Evolutionary conservation across 1,284 basidiomycete species (phyloP).

Genomic region (Neonothopanus nambi): DNA sequence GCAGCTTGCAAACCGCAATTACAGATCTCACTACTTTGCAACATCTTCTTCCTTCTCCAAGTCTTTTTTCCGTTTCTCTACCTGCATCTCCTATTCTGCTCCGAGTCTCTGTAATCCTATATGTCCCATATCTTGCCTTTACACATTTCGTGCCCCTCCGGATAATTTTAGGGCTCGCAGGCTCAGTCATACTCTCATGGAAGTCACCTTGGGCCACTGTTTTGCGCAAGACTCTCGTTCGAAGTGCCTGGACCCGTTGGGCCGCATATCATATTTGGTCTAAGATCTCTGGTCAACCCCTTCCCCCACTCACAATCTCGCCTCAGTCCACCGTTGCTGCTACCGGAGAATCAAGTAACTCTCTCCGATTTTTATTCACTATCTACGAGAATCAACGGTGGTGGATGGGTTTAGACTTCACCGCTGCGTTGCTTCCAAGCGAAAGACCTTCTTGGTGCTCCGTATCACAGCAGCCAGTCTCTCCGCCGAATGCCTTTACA

Average conservation of each 20-base stretch:
- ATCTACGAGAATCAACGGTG: slow-evolving; percentile 95
- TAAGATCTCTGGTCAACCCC: slow-evolving; percentile 51
- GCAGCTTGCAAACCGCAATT: slow-evolving; percentile 56
- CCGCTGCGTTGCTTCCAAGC: slow-evolving; percentile 85
- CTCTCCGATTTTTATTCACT: slow-evolving; percentile 81
- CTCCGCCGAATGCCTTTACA: slow-evolving; percentile 65
- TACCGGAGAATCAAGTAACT: slow-evolving; percentile 33
- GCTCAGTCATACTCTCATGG: slow-evolving; percentile 60
- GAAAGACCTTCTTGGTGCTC: slow-evolving; percentile 92
- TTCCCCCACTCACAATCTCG: slow-evolving; percentile 43
- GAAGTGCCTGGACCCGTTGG: slow-evolving; percentile 71
- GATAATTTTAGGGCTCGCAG: slow-evolving; percentile 57
- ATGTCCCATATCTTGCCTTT: slow-evolving; percentile 59
- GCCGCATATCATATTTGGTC: slow-evolving; percentile 48
- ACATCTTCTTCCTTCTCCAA: slow-evolving; percentile 43
- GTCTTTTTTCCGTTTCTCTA: slow-evolving; percentile 25
- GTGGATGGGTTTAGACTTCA: slow-evolving; percentile 93
- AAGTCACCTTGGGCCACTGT: slow-evolving; percentile 65
- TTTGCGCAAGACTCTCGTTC: slow-evolving; percentile 53
- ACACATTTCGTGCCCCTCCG: slow-evolving; percentile 58
- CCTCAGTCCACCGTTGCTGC: slow-evolving; percentile 35
- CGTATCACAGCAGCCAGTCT: slow-evolving; percentile 52
- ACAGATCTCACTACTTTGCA: slow-evolving; percentile 59
- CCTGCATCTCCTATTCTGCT: slow-evolving; percentile 35
- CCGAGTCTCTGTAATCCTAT: slow-evolving; percentile 50